Evolutionary conservation across 176 grass and related monocot genomes (phyloP), one percentile per base, ranked within the genome.

Genomic region (Oryza meyeriana): DNA sequence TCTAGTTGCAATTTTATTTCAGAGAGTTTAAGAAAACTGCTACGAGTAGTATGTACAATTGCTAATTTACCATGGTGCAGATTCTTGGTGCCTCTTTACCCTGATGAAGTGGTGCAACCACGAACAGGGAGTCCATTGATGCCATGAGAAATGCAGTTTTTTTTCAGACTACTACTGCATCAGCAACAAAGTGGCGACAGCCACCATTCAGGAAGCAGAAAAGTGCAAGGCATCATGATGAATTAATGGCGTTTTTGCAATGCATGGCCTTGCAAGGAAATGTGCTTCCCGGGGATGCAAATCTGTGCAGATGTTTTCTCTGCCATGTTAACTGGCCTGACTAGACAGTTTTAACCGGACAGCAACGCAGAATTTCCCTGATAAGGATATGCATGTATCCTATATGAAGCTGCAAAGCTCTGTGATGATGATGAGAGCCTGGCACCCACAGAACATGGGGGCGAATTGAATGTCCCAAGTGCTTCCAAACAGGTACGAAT

Each of bases 401-500:
- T 22, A 52, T 52, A 52, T 20, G 20, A 25, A 35, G 59, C 41
- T 66, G 25, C 5, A n/a, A 28, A 24, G 11, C 6, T n/a, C n/a
- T 66, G 71, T 67, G 61, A 58, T n/a, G 62, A 58, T n/a, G 61
- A 64, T 36, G 71, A 38, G 48, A 22, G 36, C 80, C 39, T 88
- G 87, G 50, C 36, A 61, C 70, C 77, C 82, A 76, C 87, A 76
- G 77, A 89, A 89, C 87, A 89, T 85, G 87, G 87, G 67, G 61
- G 74, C 35, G 67, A 67, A 55, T 66, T 72, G 80, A 72, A 72
- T 72, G 62, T 62, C 71, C 71, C 39, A 45, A 69, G 84, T 79
- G 87, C 87, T 83, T 79, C 75, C 81, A 84, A 79, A 62, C 35
- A 71, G 74, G 30, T 66, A 50, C 71, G 62, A 87, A 76, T 61